A percentile compares a stretch with the other conserved stretches of the same genome.
Evolutionary conservation across 208 protist genomes (phyloP).

Genomic region (Histomonas meleagridis): DNA sequence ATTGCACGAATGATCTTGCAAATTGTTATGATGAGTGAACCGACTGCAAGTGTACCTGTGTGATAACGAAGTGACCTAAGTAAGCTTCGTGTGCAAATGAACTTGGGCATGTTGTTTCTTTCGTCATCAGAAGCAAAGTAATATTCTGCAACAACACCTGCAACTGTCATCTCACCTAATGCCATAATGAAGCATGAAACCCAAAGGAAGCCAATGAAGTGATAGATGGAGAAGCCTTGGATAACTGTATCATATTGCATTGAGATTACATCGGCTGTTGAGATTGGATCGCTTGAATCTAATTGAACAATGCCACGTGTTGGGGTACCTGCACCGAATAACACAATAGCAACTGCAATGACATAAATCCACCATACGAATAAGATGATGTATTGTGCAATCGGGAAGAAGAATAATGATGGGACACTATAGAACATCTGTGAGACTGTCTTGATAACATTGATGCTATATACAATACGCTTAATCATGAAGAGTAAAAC

Average conservation of each 20-base stretch:
- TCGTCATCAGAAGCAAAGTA: neutral
- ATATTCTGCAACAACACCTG: neutral
- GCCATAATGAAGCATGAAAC: neutral
- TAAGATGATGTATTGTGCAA: neutral
- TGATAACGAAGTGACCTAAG: neutral
- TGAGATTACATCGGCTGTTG: neutral
- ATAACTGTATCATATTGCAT: neutral
- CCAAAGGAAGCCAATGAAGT: slow-evolving; percentile 22
- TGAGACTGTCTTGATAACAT: neutral
- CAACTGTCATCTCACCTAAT: slow-evolving; percentile 10
- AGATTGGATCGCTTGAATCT: no score
- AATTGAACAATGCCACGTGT: neutral
- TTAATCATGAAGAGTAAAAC: neutral
- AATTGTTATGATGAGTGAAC: neutral
- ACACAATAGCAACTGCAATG: slow-evolving; percentile 1
- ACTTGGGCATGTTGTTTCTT: neutral
- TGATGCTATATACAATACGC: neutral
- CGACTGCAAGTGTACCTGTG: neutral
- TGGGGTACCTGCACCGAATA: neutral
- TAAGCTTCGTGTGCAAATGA: neutral
- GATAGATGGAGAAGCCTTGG: neutral
- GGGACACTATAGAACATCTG: neutral
- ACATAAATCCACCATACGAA: slow-evolving; percentile 11
- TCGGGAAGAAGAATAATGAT: neutral
- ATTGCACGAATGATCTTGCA: neutral